Conservation (phyloP, 2,329 filamentous ascomycete species). For the Hymenoscyphus fructigenus region DNA sequence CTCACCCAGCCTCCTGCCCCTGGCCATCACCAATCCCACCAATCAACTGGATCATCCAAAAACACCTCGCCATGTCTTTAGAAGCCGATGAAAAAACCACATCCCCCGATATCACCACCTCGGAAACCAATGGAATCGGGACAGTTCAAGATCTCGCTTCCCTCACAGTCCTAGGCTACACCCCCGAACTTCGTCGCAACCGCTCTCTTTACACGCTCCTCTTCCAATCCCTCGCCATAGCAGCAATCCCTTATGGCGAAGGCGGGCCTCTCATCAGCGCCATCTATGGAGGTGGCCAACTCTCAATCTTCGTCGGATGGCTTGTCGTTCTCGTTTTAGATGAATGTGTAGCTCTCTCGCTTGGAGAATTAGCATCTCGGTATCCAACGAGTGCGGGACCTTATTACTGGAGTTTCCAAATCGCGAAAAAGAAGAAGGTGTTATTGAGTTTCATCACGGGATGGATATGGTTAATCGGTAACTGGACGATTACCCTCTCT, state of each 20-base stretch:
- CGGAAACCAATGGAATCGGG: slow-evolving; percentile 11
- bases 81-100: slow-evolving; percentile 12
- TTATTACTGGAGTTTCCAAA: slow-evolving; percentile 78
- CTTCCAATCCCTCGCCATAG: slow-evolving; percentile 61
- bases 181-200: slow-evolving; percentile 55
- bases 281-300: slow-evolving; percentile 44
- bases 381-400: slow-evolving; percentile 77
- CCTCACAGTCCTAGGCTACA: slow-evolving; percentile 50
- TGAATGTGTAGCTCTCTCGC: slow-evolving; percentile 67
- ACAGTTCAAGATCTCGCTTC: slow-evolving; percentile 24
- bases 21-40: no score
- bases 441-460: slow-evolving; percentile 70
- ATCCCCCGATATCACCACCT: background rate
- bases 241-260: slow-evolving; percentile 56
- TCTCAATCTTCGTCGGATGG: slow-evolving; percentile 58
- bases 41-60: background rate
- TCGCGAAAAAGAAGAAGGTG: slow-evolving; percentile 60
- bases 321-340: slow-evolving; percentile 52
- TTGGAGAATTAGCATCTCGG: slow-evolving; percentile 73
- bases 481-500: slow-evolving; percentile 80
- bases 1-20: no score
- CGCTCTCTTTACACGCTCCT: slow-evolving; percentile 59
- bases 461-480: slow-evolving; percentile 76
- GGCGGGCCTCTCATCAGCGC: slow-evolving; percentile 34
- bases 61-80: slow-evolving; percentile 4